Conservation (phyloP, 75 land plant genomes). For the Picea sitchensis region DNA sequence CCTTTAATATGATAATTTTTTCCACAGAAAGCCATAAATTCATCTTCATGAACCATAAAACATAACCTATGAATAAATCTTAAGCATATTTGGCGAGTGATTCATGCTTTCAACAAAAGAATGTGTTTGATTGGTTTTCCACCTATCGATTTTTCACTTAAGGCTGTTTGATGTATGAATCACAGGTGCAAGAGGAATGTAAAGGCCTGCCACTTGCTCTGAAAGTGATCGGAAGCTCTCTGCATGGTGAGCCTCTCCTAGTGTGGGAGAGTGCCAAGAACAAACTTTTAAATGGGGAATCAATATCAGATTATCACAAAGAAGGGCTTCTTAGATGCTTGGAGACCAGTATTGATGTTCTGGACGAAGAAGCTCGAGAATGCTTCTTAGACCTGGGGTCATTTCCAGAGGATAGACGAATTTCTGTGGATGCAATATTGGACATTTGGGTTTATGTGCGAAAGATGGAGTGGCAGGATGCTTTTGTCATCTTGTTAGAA, state of each 20-base stretch:
- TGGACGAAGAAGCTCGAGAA: conserved; percentile 30
- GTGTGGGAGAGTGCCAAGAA: conserved; percentile 43
- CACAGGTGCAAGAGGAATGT: conserved; percentile 46
- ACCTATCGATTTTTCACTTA: background rate
- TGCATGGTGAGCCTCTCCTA: conserved; percentile 27
- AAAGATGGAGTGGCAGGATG: conserved; percentile 47
- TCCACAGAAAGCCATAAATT: background rate
- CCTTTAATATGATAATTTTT: background rate
- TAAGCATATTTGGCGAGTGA: background rate
- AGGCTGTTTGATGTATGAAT: background rate
- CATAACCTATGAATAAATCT: background rate
- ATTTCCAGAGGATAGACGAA: conserved; percentile 59
- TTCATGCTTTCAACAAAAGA: background rate
- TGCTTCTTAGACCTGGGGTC: conserved; percentile 60
- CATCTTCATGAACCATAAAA: background rate
- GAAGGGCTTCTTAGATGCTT: conserved; percentile 38
- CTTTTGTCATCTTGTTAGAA: conserved; percentile 48
- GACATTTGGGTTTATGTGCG: conserved; percentile 55
- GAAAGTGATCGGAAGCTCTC: conserved; percentile 56
- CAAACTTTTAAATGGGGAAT: conserved; percentile 30
- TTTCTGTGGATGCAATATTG: conserved; percentile 49
- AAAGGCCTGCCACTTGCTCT: conserved; percentile 61
- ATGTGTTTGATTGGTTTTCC: background rate
- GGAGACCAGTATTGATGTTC: conserved; percentile 34
- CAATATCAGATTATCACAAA: conserved; percentile 46